Evolutionary conservation across 441 rosid genomes (phyloP), one percentile per base, ranked within the genome.

Genomic region (Pelargonium fulgidum): DNA sequence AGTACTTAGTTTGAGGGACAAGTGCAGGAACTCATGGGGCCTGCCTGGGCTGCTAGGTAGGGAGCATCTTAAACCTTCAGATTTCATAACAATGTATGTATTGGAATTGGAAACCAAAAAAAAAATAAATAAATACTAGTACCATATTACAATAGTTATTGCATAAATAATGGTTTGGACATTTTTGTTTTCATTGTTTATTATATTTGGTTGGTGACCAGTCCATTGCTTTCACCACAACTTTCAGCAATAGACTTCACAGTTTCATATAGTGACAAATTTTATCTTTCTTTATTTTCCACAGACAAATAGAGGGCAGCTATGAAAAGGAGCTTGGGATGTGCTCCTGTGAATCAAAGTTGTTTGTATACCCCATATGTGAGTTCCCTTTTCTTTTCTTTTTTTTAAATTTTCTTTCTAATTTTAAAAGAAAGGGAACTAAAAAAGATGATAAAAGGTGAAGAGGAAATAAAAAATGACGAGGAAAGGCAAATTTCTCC

Each of bases 191-290:
- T 5, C 22, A 58, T 58, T 58, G n/a, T 58, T 17, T 58, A 56
- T 9, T 58, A 4, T 8, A 58, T 56, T 56, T 58, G 63, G 26
- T 58, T 20, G 63, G 63, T 58, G 63, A 0, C 63, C 33, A 16
- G 63, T 58, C 63, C 20, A 19, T 19, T 58, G 63, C 63, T 58
- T 58, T 58, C 63, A 58, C 8, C 63, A 58, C 20, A 19, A 20
- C 63, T 58, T 58, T 58, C 63, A 58, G 13, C 63, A 58, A 58
- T 58, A 58, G 33, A 58, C 63, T 58, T 58, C 33, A 58, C 22
- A 58, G 10, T 10, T 58, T 19, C 63, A 58, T 58, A 33, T 9
- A 19, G 19, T 8, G 62, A 56, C 29, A 36, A 56, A 19, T 3
- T 56, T 58, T 19, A 19, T 7, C 3, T 3, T 19, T 56, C 8